phyloP scores from a whole-genome alignment of 768 basidiomycete genomes.

The Podaxis carcinomalis region DNA sequence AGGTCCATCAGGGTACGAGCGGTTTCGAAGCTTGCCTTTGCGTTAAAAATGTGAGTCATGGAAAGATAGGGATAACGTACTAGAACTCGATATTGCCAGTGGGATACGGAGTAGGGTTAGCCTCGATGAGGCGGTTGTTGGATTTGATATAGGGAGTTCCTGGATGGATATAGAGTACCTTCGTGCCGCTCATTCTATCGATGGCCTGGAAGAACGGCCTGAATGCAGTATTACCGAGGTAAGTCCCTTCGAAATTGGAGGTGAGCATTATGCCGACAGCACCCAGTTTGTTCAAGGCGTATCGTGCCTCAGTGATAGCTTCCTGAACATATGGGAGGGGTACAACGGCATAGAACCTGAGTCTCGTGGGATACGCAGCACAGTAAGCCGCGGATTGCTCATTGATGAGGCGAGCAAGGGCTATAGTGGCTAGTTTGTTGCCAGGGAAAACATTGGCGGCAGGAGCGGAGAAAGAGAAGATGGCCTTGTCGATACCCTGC shows the following conservation, averaged over 20 bases:
- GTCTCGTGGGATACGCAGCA: slow-evolving; percentile 22
- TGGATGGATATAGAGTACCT: slow-evolving; percentile 30
- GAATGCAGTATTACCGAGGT: slow-evolving; percentile 27
- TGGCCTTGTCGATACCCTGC: slow-evolving; percentile 25
- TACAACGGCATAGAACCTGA: slow-evolving; percentile 30
- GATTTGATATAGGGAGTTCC: slow-evolving; percentile 24
- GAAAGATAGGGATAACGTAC: slow-evolving; percentile 13
- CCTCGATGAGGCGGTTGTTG: slow-evolving; percentile 23
- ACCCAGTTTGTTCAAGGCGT: slow-evolving; percentile 27
- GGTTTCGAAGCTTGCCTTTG: slow-evolving; percentile 23
- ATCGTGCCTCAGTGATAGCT: slow-evolving; percentile 27
- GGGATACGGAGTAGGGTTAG: slow-evolving; percentile 29
- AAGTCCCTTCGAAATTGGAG: slow-evolving; percentile 29
- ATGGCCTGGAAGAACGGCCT: slow-evolving; percentile 28
- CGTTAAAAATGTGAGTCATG: background rate
- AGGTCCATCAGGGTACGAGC: slow-evolving; percentile 29
- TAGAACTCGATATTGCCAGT: slow-evolving; percentile 32
- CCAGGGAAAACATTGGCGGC: slow-evolving; percentile 28
- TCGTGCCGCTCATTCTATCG: slow-evolving; percentile 21
- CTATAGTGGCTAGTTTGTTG: slow-evolving; percentile 22
- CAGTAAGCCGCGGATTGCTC: slow-evolving; percentile 31
- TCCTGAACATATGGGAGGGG: slow-evolving; percentile 30
- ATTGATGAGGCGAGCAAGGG: slow-evolving; percentile 32
- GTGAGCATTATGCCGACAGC: slow-evolving; percentile 29
- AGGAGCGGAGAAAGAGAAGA: slow-evolving; percentile 29